A percentile compares a stretch with the other conserved stretches of the same genome.
These are phyloP conservation scores for Striga asiatica DNA, from an alignment of 257 asterid species.

Conservation along the genomic window DNA sequence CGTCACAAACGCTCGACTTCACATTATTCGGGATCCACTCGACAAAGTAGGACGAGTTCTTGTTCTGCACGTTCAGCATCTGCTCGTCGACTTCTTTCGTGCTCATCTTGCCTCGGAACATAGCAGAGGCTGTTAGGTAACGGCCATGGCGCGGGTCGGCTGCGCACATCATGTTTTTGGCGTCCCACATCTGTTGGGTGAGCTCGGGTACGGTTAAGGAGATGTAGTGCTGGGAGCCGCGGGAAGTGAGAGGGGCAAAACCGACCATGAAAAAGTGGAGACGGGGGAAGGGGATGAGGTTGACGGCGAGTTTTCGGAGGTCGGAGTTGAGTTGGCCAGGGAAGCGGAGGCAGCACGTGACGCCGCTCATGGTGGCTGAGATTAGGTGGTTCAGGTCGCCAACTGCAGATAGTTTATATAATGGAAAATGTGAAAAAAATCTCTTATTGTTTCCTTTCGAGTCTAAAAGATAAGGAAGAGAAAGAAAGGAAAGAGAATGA, in stretches of 20 bases:
- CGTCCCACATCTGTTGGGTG: slow-evolving; percentile 85
- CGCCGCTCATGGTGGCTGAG: slow-evolving; percentile 90
- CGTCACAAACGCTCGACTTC: slow-evolving; percentile 79
- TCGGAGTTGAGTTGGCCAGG: slow-evolving; percentile 88
- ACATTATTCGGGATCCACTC: slow-evolving; percentile 92
- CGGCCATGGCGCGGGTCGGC: slow-evolving; percentile 92
- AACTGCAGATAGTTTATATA: slow-evolving; percentile 27
- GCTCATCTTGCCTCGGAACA: slow-evolving; percentile 91
- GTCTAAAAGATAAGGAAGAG: no score
- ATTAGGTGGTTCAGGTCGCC: slow-evolving; percentile 83
- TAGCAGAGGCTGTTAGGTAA: slow-evolving; percentile 76
- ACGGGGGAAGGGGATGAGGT: slow-evolving; percentile 81
- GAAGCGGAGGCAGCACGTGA: slow-evolving; percentile 75
- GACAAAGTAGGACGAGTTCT: slow-evolving; percentile 79
- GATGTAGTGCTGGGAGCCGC: slow-evolving; percentile 81
- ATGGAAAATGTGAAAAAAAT: no score
- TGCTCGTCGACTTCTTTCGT: slow-evolving; percentile 85
- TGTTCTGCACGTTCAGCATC: slow-evolving; percentile 88
- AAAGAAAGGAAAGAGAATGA: no score
- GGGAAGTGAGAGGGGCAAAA: slow-evolving; percentile 81
- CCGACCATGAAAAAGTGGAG: slow-evolving; percentile 96
- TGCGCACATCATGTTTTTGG: slow-evolving; percentile 94
- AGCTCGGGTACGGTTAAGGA: slow-evolving; percentile 82
- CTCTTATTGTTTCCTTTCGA: not conserved
- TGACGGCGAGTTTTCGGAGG: slow-evolving; percentile 69